phyloP scores from a whole-genome alignment of 2,329 filamentous ascomycete genomes.

The Lecanicillium sp. region DNA sequence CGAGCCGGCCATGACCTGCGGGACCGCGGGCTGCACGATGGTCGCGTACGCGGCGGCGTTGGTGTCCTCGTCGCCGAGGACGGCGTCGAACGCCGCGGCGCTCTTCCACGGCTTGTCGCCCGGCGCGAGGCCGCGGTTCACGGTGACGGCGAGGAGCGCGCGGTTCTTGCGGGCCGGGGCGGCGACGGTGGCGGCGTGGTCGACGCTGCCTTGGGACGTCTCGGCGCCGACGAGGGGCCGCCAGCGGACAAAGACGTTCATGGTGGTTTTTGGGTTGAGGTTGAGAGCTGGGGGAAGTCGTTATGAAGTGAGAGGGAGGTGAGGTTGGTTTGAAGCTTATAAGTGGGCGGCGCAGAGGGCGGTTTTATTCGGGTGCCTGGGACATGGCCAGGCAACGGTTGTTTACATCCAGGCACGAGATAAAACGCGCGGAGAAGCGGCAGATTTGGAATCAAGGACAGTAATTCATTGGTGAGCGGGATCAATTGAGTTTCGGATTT shows the following conservation, averaged over 20 bases:
- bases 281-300: background rate
- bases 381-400: background rate
- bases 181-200: background rate
- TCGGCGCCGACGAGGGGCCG: slow-evolving; percentile 8
- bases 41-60: slow-evolving; percentile 21
- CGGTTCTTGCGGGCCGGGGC: background rate
- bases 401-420: background rate
- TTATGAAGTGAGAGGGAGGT: too few species aligned
- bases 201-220: background rate
- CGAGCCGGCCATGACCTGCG: slow-evolving; percentile 27
- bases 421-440: too few species aligned
- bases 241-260: slow-evolving; percentile 14
- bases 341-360: background rate
- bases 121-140: background rate
- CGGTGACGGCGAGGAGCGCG: slow-evolving; percentile 3
- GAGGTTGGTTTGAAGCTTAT: too few species aligned
- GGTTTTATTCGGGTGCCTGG: slow-evolving; percentile 7
- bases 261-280: background rate
- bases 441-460: too few species aligned
- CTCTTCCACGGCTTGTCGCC: slow-evolving; percentile 19
- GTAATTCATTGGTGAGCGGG: too few species aligned
- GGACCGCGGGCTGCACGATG: slow-evolving; percentile 29
- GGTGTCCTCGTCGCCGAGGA: slow-evolving; percentile 23
- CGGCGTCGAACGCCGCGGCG: slow-evolving; percentile 18
- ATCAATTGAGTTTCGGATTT: too few species aligned